Conservation (phyloP, 225 moss, liverwort and hornwort genomes). For the Neckera pumila region DNA sequence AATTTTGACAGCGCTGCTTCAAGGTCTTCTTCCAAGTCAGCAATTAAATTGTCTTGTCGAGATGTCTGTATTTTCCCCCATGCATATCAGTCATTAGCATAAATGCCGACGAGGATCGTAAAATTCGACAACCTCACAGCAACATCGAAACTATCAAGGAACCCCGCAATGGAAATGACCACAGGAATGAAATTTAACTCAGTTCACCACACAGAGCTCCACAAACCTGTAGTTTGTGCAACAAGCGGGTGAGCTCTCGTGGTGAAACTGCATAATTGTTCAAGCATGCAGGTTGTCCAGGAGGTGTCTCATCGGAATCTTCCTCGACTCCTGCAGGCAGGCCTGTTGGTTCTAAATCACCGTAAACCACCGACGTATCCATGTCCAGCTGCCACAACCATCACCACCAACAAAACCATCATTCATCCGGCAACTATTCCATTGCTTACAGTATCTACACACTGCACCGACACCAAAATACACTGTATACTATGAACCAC, state of each 20-base stretch:
- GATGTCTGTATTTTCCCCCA: neutral
- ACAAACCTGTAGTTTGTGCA: slow-evolving; percentile 44
- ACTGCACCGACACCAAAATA: neutral
- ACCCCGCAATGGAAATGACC: neutral
- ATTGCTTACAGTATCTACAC: neutral
- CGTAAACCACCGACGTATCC: slow-evolving; percentile 38
- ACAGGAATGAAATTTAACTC: neutral
- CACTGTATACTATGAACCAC: neutral
- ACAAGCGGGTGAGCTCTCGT: slow-evolving; percentile 32
- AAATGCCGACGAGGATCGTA: neutral
- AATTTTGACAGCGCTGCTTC: neutral
- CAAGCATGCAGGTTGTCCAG: slow-evolving; percentile 16
- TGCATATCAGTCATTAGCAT: neutral
- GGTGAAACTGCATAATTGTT: slow-evolving; percentile 56
- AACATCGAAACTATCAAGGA: neutral
- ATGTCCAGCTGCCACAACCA: slow-evolving; percentile 36
- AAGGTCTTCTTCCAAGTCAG: slow-evolving; percentile 5
- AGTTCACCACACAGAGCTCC: neutral
- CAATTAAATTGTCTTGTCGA: slow-evolving; percentile 5
- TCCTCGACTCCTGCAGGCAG: slow-evolving; percentile 33
- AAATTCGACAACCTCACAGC: neutral
- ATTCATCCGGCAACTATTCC: neutral
- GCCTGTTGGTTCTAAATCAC: slow-evolving; percentile 32
- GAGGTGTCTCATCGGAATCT: slow-evolving; percentile 27
- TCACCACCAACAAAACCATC: neutral